Evolutionary conservation across 1,284 basidiomycete genomes (phyloP), one percentile per base, ranked within the genome.

Genomic region (Marasmius sp.): DNA sequence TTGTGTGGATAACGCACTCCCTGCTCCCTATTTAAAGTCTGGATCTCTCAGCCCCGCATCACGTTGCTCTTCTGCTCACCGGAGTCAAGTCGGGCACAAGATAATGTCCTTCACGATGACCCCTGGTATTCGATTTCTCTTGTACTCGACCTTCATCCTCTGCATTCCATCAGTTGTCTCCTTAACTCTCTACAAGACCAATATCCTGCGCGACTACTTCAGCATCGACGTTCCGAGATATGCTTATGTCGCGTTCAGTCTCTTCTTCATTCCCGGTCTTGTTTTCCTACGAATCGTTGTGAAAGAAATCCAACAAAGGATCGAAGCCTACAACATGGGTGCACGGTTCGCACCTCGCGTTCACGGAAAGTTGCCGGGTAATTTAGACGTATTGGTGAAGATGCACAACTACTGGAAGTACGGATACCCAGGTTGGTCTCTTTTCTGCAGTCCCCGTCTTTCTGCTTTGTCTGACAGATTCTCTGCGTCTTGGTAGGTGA

Each of bases 401-500:
- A 54, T 54, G 52, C 14, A 37, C 12, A 18, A 37, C 1, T n/a
- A 54, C 34, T 54, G 33, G 34, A 37, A 37, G 16, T 9, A 34
- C 8, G 52, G 52, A 11, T 54, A 54, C 38, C 52, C 52, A n/a
- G 52, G 52, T 37, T 3, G 18, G 52, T 54, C n/a, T 36, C 16
- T 10, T 10, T 33, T 27, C 27, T 27, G 27, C 27, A 27, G 27
- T 27, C 27, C 27, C 27, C 27, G 20, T 16, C 50, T 16, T 33
- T 34, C 37, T 36, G 14, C 18, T 54, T 37, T 34, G 37, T 36
- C 33, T 18, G 9, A 37, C 6, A 1, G n/a, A 36, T 38, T 16
- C 16, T n/a, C 3, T 37, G 34, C 52, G 18, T 14, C 14, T 53
- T 10, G 39, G 1, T 43, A 66, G 66, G 62, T 4, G 67, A 69